Percentiles rank a stretch among this genome's conserved stretches.
phyloP scores from a whole-genome alignment of 768 basidiomycete species.

The Rossbeevera mucosa region DNA sequence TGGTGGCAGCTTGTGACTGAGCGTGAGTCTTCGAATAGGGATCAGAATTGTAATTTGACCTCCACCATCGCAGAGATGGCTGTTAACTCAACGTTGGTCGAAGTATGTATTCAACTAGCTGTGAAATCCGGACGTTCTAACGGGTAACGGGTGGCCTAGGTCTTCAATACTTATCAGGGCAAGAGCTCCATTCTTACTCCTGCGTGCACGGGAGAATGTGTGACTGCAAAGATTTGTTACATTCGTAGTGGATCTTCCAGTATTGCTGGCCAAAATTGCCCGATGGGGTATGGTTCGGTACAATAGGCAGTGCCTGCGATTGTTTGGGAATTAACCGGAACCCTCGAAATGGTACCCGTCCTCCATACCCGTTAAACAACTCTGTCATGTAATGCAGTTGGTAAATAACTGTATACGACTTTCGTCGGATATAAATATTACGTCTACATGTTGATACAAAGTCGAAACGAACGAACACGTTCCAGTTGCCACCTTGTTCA shows the following conservation, averaged over 20 bases:
- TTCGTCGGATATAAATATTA: constrained; percentile 2
- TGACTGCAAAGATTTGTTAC: constrained; percentile 69
- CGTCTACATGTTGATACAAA: constrained; percentile 13
- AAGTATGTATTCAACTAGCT: constrained; percentile 35
- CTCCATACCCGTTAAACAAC: not conserved
- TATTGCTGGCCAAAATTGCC: constrained; percentile 58
- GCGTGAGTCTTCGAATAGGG: constrained; percentile 37
- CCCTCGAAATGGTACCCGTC: not conserved
- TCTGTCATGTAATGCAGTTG: not conserved
- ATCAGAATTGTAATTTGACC: not conserved
- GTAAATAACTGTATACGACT: not conserved
- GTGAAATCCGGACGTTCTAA: constrained; percentile 1
- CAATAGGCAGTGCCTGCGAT: constrained; percentile 30
- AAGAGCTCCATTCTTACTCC: constrained; percentile 55
- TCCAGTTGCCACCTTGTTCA: not conserved
- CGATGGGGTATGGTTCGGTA: constrained; percentile 60
- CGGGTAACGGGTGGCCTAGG: constrained; percentile 32
- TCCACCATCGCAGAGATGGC: constrained; percentile 46
- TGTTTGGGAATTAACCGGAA: not conserved
- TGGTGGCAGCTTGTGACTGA: constrained; percentile 83
- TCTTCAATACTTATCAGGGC: constrained; percentile 68
- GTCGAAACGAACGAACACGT: constrained; percentile 1
- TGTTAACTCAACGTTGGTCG: constrained; percentile 50
- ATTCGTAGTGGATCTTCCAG: constrained; percentile 69
- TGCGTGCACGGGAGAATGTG: constrained; percentile 58